Percentiles rank a stretch among this genome's conserved stretches.
These are phyloP conservation scores for Aschersonia sp. DNA, from an alignment of 2,329 filamentous ascomycete species.

Conservation along the genomic window DNA sequence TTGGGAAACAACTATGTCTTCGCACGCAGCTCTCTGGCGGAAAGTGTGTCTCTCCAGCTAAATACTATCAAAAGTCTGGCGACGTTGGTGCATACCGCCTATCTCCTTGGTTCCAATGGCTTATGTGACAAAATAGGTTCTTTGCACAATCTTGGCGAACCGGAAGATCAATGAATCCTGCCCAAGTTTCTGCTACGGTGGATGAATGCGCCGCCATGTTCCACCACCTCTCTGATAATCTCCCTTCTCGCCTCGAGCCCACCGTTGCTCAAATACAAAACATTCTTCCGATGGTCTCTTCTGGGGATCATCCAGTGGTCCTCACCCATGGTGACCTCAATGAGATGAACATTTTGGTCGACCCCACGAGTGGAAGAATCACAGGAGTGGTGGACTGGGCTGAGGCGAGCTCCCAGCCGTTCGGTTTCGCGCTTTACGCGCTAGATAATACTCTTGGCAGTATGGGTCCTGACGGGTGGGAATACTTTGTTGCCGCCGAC, in stretches of 20 bases:
- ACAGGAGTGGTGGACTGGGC: constrained; percentile 17
- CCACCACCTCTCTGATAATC: constrained; percentile 1
- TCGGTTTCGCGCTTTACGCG: constrained; percentile 14
- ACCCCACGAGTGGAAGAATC: constrained; percentile 11
- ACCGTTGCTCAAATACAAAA: background rate
- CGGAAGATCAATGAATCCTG: background rate
- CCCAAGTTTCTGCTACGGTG: background rate
- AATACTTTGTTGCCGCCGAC: constrained; percentile 5
- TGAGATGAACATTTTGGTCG: constrained; percentile 14
- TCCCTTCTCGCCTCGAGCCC: constrained; percentile 4
- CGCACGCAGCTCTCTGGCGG: constrained; percentile 1
- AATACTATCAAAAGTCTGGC: constrained; percentile 4
- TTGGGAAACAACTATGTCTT: constrained; percentile 5
- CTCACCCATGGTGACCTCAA: constrained; percentile 10
- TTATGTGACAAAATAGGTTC: constrained; percentile 5
- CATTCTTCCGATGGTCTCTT: background rate
- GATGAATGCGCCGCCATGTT: constrained; percentile 4
- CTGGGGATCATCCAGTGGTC: constrained; percentile 4
- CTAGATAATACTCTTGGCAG: constrained; percentile 11
- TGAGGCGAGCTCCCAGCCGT: constrained; percentile 12
- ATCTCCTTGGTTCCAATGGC: background rate
- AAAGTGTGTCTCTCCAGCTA: background rate
- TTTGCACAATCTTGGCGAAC: constrained; percentile 7
- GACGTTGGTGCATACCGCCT: background rate
- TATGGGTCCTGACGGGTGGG: constrained; percentile 7